Evolutionary conservation across 352 stramenopile genomes (phyloP).

Genomic region (Globisporangium abappressorium): DNA sequence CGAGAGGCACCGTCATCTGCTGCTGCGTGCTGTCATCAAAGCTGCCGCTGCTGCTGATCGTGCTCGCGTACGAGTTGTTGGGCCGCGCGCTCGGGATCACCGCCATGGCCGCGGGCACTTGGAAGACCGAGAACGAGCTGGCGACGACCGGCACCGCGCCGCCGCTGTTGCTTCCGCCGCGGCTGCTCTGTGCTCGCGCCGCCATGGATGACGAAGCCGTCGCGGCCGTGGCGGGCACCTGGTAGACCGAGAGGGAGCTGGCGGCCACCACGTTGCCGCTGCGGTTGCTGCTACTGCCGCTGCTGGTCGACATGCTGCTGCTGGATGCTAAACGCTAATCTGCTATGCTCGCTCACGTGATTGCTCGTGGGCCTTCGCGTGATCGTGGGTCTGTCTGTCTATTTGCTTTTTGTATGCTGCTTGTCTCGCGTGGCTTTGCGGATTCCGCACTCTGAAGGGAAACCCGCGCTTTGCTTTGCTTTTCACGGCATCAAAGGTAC

Average conservation of each 20-base stretch:
- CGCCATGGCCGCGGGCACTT: slow-evolving; percentile 37
- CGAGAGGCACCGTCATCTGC: slow-evolving; percentile 3
- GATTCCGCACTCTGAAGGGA: background rate
- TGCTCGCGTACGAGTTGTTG: slow-evolving; percentile 12
- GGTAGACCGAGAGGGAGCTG: slow-evolving; percentile 1
- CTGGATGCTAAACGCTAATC: background rate
- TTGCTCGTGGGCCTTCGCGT: background rate
- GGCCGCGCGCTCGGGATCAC: slow-evolving; percentile 12
- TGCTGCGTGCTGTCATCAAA: slow-evolving; percentile 4
- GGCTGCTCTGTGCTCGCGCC: background rate
- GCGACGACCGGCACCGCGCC: background rate
- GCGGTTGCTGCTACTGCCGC: background rate
- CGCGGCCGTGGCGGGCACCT: slow-evolving; percentile 1
- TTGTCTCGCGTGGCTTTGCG: background rate
- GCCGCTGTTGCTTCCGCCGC: background rate
- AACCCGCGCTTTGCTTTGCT: too few relatives aligned
- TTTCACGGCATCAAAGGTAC: background rate
- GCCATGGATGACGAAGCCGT: background rate
- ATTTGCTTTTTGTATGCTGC: background rate
- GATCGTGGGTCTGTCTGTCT: background rate
- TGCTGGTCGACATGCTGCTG: background rate
- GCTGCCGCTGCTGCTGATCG: slow-evolving; percentile 16
- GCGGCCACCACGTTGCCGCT: background rate
- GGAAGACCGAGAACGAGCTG: slow-evolving; percentile 67
- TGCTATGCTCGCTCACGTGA: background rate